Percentiles rank a stretch among this genome's conserved stretches.
Conservation (phyloP, 371 early-diverging fungal species). For the Dichotomocladium elegans region DNA sequence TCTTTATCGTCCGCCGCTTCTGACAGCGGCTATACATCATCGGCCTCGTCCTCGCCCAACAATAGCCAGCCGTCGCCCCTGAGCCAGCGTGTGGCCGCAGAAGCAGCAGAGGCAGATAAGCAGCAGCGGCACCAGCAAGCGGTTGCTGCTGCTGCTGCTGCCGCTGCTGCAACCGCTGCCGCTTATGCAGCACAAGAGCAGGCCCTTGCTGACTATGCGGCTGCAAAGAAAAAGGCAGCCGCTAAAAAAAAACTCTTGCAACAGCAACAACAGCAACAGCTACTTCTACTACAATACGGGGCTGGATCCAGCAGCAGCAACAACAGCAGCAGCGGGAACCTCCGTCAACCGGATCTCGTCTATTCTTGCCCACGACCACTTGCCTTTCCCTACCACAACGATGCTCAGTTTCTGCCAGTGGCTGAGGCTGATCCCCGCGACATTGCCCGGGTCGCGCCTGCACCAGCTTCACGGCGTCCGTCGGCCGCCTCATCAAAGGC, state of each 20-base stretch:
- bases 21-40: conserved; percentile 43
- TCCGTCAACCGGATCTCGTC: conserved; percentile 41
- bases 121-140: conserved; percentile 1
- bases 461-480: conserved; percentile 5
- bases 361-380: conserved; percentile 48
- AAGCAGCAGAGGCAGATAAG: conserved; percentile 3
- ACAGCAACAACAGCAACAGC: too few species aligned
- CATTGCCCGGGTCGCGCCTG: conserved; percentile 37
- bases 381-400: conserved; percentile 52
- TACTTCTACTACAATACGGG: too few species aligned
- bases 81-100: conserved; percentile 3
- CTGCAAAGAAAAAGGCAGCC: conserved; percentile 19
- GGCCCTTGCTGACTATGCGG: too few species aligned
- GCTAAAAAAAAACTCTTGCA: conserved; percentile 8
- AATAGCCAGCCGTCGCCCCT: conserved; percentile 10
- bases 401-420: conserved; percentile 47
- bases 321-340: too few species aligned
- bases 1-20: conserved; percentile 33
- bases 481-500: conserved; percentile 8
- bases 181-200: conserved; percentile 1
- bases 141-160: background rate
- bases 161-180: background rate
- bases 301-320: conserved; percentile 5
- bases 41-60: conserved; percentile 27
- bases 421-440: conserved; percentile 51